These are phyloP conservation scores for Galerina sulciceps DNA, from an alignment of 768 basidiomycete genomes.

Conservation along the genomic window DNA sequence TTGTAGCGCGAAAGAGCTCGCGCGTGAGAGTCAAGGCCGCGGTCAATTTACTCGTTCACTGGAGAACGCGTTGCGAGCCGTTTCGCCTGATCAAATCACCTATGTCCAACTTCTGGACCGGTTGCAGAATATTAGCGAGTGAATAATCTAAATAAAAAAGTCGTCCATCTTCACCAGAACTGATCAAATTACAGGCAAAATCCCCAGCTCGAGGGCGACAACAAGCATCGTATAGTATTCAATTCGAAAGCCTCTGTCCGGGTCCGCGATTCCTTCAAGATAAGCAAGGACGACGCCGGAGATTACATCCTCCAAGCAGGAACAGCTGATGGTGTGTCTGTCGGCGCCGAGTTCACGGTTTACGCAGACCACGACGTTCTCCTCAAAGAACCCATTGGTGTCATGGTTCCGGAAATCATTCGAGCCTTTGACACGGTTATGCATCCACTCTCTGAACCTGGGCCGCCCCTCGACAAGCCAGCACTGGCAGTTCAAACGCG, in stretches of 20 bases:
- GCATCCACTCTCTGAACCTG: neutral
- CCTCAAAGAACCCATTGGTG: neutral
- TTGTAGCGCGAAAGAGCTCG: neutral
- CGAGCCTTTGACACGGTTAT: neutral
- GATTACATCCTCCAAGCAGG: conserved; percentile 16
- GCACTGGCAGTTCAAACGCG: conserved; percentile 2
- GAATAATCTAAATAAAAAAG: no score
- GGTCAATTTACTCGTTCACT: neutral
- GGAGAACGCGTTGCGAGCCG: neutral
- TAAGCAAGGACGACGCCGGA: neutral
- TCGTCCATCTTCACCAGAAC: no score
- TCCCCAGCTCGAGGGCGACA: conserved; percentile 2
- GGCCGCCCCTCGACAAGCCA: neutral
- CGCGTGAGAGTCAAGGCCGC: neutral
- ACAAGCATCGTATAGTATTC: conserved; percentile 3
- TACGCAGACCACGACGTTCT: conserved; percentile 3
- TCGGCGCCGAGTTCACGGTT: conserved; percentile 15
- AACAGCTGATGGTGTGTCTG: conserved; percentile 14
- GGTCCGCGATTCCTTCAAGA: neutral
- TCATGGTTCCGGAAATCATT: neutral
- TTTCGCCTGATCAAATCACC: neutral
- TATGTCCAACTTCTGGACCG: neutral
- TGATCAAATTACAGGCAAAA: neutral
- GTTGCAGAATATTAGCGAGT: neutral
- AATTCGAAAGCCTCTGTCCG: neutral